Conservation (phyloP, 2,329 filamentous ascomycete species). For the Alternaria conjuncta region DNA sequence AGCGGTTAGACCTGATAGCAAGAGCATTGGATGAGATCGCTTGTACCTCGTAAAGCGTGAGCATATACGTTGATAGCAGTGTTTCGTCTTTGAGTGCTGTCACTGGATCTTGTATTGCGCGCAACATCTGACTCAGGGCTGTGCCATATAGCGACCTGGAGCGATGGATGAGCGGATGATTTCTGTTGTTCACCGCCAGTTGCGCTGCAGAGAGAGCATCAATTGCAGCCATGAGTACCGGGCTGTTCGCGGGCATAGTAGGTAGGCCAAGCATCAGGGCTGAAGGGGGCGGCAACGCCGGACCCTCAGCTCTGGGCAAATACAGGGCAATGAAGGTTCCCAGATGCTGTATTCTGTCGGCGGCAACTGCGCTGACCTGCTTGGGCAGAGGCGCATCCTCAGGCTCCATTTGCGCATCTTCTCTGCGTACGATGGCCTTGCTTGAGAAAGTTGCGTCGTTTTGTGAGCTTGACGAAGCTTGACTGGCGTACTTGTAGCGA, state of each 20-base stretch:
- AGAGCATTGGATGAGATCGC: not conserved
- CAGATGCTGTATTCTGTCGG: slow-evolving; percentile 45
- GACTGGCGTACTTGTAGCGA: slow-evolving; percentile 42
- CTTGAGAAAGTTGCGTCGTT: slow-evolving; percentile 4
- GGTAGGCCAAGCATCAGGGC: slow-evolving; percentile 44
- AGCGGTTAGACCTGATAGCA: not conserved
- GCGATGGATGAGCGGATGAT: slow-evolving; percentile 38
- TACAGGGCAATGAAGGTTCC: slow-evolving; percentile 43
- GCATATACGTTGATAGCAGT: slow-evolving; percentile 43
- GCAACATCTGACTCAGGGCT: slow-evolving; percentile 42
- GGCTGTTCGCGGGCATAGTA: slow-evolving; percentile 37
- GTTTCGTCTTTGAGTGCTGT: slow-evolving; percentile 42
- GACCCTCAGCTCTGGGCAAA: slow-evolving; percentile 35
- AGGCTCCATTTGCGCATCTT: slow-evolving; percentile 17
- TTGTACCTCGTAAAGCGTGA: slow-evolving; percentile 43
- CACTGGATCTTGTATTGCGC: slow-evolving; percentile 36
- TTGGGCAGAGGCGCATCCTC: slow-evolving; percentile 31
- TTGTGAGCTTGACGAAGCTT: slow-evolving; percentile 12
- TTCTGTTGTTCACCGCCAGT: slow-evolving; percentile 41
- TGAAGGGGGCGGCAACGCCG: slow-evolving; percentile 44
- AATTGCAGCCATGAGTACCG: slow-evolving; percentile 40
- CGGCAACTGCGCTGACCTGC: slow-evolving; percentile 42
- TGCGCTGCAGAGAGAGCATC: slow-evolving; percentile 46
- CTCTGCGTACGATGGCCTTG: slow-evolving; percentile 15
- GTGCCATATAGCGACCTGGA: slow-evolving; percentile 45